A percentile compares a stretch with the other conserved stretches of the same genome.
These are phyloP conservation scores for Verticillium nubilum DNA, from an alignment of 2,329 filamentous ascomycete genomes.

Conservation along the genomic window DNA sequence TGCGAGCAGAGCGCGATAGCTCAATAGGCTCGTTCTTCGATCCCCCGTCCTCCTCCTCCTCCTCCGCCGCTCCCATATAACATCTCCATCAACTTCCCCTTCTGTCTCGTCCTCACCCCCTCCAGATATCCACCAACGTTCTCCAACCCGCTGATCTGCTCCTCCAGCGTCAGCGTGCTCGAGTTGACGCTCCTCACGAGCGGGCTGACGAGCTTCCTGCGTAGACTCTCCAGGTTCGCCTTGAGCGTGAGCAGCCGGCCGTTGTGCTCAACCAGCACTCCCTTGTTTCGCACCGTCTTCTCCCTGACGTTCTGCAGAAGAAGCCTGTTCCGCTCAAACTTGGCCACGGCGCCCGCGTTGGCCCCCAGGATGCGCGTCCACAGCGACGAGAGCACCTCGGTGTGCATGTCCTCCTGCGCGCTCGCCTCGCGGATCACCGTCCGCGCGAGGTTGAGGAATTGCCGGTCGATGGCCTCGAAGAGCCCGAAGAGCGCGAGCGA, in stretches of 20 bases:
- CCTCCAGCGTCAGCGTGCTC: slow-evolving; percentile 70
- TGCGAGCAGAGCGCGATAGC: no score
- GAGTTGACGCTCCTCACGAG: slow-evolving; percentile 66
- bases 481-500: slow-evolving; percentile 76
- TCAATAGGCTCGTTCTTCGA: slow-evolving; percentile 22
- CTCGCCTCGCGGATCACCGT: slow-evolving; percentile 79
- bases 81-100: slow-evolving; percentile 75
- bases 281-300: slow-evolving; percentile 83
- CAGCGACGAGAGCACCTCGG: slow-evolving; percentile 74
- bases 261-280: slow-evolving; percentile 80
- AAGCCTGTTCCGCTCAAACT: slow-evolving; percentile 85
- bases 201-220: slow-evolving; percentile 78
- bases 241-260: slow-evolving; percentile 78
- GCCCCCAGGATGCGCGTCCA: slow-evolving; percentile 83
- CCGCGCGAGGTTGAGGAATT: slow-evolving; percentile 83
- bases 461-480: slow-evolving; percentile 87
- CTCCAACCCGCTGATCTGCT: slow-evolving; percentile 79
- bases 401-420: slow-evolving; percentile 73
- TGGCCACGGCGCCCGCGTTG: slow-evolving; percentile 68
- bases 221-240: slow-evolving; percentile 77
- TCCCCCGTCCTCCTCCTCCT: no score
- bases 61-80: slow-evolving; percentile 58
- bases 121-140: slow-evolving; percentile 75
- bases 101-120: slow-evolving; percentile 70
- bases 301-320: slow-evolving; percentile 74